phyloP scores from a whole-genome alignment of 805 yeast genomes.

The Metschnikowia hibisci region DNA sequence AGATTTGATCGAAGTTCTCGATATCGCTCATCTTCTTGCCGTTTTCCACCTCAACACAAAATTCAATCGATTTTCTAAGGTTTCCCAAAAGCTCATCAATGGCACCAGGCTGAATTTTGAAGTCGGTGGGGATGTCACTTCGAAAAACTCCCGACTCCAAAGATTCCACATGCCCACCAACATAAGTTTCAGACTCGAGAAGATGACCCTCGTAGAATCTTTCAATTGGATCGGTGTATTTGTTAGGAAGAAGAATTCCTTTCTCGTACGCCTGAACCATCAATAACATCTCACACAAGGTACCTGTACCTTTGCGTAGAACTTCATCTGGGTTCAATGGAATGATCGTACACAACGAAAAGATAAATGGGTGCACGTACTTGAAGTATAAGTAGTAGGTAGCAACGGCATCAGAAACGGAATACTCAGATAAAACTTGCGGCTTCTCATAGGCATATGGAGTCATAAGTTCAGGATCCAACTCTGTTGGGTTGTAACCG shows the following conservation, averaged over 20 bases:
- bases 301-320: constrained; percentile 95
- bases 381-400: constrained; percentile 94
- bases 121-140: constrained; percentile 74
- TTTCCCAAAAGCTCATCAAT: constrained; percentile 74
- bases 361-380: constrained; percentile 95
- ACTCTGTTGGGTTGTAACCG: constrained; percentile 93
- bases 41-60: constrained; percentile 81
- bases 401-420: constrained; percentile 99
- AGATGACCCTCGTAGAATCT: constrained; percentile 93
- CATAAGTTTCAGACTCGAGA: constrained; percentile 92
- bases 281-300: constrained; percentile 93
- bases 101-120: constrained; percentile 75
- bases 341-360: constrained; percentile 90
- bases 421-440: constrained; percentile 87
- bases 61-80: constrained; percentile 70
- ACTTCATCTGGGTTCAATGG: constrained; percentile 97
- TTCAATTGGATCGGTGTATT: constrained; percentile 91
- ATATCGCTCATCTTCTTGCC: constrained; percentile 71
- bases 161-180: constrained; percentile 98
- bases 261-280: constrained; percentile 92
- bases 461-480: constrained; percentile 97
- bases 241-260: constrained; percentile 81
- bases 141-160: constrained; percentile 97
- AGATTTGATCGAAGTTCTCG: constrained; percentile 73
- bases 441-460: constrained; percentile 96